Percentiles rank a stretch among this genome's conserved stretches.
phyloP scores from a whole-genome alignment of 768 basidiomycete genomes.

The Hysterangium stoloniferum region DNA sequence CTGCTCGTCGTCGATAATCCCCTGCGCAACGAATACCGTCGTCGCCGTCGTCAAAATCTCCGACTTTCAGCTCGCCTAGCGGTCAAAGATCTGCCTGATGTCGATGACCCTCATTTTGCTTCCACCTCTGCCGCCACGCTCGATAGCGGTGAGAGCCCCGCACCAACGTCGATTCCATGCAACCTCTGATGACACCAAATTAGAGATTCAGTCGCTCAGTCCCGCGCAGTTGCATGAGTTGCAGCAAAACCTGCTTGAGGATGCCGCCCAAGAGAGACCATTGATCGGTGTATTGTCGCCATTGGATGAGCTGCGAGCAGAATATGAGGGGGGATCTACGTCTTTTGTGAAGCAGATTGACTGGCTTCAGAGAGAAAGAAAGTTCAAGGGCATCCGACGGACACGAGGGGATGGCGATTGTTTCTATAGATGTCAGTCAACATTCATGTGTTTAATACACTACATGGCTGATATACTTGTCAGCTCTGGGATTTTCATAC shows the following conservation, averaged over 20 bases:
- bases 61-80: conserved; percentile 7
- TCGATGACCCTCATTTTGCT: background rate
- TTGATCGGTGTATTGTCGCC: conserved; percentile 48
- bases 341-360: conserved; percentile 70
- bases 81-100: conserved; percentile 1
- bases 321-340: conserved; percentile 56
- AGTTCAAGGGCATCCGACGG: conserved; percentile 60
- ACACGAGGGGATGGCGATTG: conserved; percentile 67
- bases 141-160: background rate
- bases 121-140: background rate
- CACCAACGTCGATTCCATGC: background rate
- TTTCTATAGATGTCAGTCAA: conserved; percentile 11
- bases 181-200: background rate
- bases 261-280: conserved; percentile 33
- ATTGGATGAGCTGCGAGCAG: conserved; percentile 48
- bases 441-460: background rate
- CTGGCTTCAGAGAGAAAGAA: conserved; percentile 45
- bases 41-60: conserved; percentile 8
- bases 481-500: conserved; percentile 79
- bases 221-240: conserved; percentile 9
- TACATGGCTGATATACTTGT: background rate
- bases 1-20: conserved; percentile 3
- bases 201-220: conserved; percentile 7
- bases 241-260: conserved; percentile 32
- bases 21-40: conserved; percentile 4